A percentile compares a stretch with the other conserved stretches of the same genome.
These are phyloP conservation scores for Ziziphus jujuba DNA, from an alignment of 306 rosid species.

Conservation along the genomic window DNA sequence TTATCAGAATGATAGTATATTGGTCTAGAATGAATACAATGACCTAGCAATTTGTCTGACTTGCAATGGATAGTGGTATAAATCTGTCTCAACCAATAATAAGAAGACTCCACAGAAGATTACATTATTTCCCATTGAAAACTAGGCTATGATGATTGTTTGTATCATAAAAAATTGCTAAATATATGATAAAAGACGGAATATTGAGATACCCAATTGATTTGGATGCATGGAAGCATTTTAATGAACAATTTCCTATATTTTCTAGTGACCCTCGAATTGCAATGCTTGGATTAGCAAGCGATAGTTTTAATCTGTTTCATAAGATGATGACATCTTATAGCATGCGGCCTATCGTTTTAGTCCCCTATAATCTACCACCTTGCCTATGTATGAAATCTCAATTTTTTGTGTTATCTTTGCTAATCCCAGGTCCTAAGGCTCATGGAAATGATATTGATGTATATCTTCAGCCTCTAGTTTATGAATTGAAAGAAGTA, in stretches of 20 bases:
- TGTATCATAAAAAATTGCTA: too few relatives aligned
- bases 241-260: not conserved
- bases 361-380: not conserved
- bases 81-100: too few relatives aligned
- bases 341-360: not conserved
- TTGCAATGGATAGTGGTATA: too few relatives aligned
- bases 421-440: not conserved
- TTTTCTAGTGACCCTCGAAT: not conserved
- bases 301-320: not conserved
- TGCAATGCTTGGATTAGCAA: not conserved
- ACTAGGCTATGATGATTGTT: too few relatives aligned
- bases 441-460: not conserved
- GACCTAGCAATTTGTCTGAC: too few relatives aligned
- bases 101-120: too few relatives aligned
- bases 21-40: too few relatives aligned
- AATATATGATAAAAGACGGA: too few relatives aligned
- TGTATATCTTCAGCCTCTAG: not conserved
- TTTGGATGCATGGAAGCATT: not conserved
- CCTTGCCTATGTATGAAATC: not conserved
- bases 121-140: too few relatives aligned
- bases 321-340: not conserved
- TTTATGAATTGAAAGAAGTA: not conserved
- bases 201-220: not conserved
- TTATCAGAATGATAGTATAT: too few relatives aligned
- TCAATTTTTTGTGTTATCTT: not conserved